Evolutionary conservation across 345 rosid genomes (phyloP), one percentile per base, ranked within the genome.

Genomic region (Eucalyptus marginata): DNA sequence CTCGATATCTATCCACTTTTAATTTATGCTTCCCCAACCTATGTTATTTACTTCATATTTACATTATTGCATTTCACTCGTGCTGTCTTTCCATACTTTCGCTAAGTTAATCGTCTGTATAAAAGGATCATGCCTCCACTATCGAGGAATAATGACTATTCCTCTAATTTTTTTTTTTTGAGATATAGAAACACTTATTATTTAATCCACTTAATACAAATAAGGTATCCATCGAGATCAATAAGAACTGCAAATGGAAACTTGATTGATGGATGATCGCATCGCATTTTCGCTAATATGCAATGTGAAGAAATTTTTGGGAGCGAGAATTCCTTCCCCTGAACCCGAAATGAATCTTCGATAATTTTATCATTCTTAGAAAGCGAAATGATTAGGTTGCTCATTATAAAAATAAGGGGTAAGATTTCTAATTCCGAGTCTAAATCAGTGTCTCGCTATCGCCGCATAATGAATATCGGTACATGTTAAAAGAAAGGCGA

Each of bases 391-490:
- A n/a, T 64, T 7, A 33, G 20, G 3, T 7, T 15, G 76, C 40
- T n/a, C 6, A 15, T n/a, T 1, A n/a, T 31, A 33, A 7, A 64
- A 64, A 64, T 1, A 15, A 64, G 1, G 5, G 1, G 11, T 7
- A 15, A 64, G 40, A n/a, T n/a, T 7, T 64, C 17, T 16, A 7
- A n/a, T 64, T 64, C 2, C 1, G 0, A 4, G 2, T 15, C 11
- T 64, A 15, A 64, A 64, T 14, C 2, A 14, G 9, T 7, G 40
- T 15, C 10, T 7, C 0, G 0, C 0, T 64, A n/a, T 0, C 0
- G 3, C 2, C 1, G 10, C 5, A 0, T 15, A 15, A 64, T 64
- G 76, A 4, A n/a, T n/a, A 3, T n/a, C 3, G 2, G 10, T 7
- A n/a, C 10, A n/a, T 15, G 40, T 15, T 7, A 7, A n/a, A 29